Evolutionary conservation across 2,329 filamentous ascomycete genomes (phyloP).

Genomic region (Rhynchosporium secalis): DNA sequence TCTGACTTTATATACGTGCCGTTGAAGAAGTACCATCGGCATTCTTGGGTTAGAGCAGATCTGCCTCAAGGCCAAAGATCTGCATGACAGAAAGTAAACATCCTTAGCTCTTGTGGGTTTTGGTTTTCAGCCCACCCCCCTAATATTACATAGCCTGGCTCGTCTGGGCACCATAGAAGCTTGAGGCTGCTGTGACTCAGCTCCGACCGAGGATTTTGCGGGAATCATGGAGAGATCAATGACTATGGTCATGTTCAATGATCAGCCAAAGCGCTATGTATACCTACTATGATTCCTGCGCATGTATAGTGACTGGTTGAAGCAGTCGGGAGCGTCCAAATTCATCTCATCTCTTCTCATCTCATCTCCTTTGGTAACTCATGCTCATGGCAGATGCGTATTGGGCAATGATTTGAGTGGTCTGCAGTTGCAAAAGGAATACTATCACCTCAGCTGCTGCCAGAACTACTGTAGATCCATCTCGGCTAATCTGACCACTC

Average conservation of each 20-base stretch:
- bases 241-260: not conserved
- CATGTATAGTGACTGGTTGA: not conserved
- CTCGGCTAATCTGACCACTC: no score
- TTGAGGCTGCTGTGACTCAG: not conserved
- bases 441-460: no score
- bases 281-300: no score
- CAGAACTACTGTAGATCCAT: no score
- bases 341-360: not conserved
- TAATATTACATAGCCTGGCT: no score
- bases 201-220: no score
- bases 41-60: not conserved
- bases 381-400: not conserved
- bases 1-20: not conserved
- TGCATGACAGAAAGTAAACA: not conserved
- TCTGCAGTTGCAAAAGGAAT: no score
- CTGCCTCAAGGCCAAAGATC: not conserved
- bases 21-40: not conserved
- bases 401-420: slow-evolving; percentile 5
- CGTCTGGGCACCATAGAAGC: no score
- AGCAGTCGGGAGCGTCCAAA: not conserved
- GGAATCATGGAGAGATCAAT: not conserved
- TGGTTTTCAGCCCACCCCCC: not conserved
- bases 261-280: no score
- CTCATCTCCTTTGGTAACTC: not conserved
- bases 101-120: not conserved